These are phyloP conservation scores for Podaxis carcinomalis DNA, from an alignment of 768 basidiomycete species.

Conservation along the genomic window DNA sequence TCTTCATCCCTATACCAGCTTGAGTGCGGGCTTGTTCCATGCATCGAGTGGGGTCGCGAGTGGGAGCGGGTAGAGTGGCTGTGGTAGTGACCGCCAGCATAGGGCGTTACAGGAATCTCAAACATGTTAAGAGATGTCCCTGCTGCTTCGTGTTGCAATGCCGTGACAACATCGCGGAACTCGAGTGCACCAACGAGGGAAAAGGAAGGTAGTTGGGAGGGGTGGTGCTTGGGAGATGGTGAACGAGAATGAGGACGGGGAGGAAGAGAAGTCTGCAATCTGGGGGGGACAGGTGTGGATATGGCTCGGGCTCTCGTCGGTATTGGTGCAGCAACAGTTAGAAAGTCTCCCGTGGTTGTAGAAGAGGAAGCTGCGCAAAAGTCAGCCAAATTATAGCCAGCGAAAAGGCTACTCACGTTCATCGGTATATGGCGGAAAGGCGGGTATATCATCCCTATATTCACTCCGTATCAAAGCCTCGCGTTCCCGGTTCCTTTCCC, in stretches of 20 bases:
- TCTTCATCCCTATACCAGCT: constrained; percentile 26
- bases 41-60: constrained; percentile 6
- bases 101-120: constrained; percentile 63
- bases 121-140: constrained; percentile 57
- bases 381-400: constrained; percentile 7
- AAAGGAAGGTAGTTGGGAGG: constrained; percentile 69
- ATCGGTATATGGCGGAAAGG: constrained; percentile 53
- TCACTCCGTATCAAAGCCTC: constrained; percentile 57
- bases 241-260: constrained; percentile 41
- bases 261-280: constrained; percentile 34
- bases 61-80: constrained; percentile 20
- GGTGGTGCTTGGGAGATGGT: constrained; percentile 43
- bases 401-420: constrained; percentile 40
- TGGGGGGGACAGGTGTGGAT: constrained; percentile 31
- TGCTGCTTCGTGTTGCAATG: constrained; percentile 67
- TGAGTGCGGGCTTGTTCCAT: constrained; percentile 16
- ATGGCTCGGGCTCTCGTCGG: constrained; percentile 36
- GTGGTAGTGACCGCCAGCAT: constrained; percentile 74
- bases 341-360: constrained; percentile 17
- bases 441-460: constrained; percentile 42
- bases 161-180: constrained; percentile 87
- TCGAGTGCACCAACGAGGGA: constrained; percentile 95
- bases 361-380: constrained; percentile 13
- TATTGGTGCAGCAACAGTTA: constrained; percentile 28
- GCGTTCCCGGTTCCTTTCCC: constrained; percentile 38